Evolutionary conservation across 2,329 filamentous ascomycete species (phyloP).

Genomic region (Penicillium sp.): DNA sequence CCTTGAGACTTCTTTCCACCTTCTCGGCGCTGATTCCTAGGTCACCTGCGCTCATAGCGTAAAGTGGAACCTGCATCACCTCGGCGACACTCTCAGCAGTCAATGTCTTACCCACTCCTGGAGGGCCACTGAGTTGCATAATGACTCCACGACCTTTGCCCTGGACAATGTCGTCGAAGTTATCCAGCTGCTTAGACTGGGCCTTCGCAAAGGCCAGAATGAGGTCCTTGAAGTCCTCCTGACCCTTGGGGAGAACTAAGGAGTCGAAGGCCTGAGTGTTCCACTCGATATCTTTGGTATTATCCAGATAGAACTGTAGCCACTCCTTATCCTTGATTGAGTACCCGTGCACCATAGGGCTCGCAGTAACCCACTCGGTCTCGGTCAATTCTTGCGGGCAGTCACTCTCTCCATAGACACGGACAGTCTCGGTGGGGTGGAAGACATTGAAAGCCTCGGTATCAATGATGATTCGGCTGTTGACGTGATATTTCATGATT

Average conservation of each 20-base stretch:
- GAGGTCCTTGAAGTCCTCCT: slow-evolving; percentile 44
- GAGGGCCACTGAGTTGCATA: slow-evolving; percentile 51
- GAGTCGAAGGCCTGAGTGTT: slow-evolving; percentile 47
- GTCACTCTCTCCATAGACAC: slow-evolving; percentile 10
- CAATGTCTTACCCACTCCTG: slow-evolving; percentile 56
- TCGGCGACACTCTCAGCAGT: slow-evolving; percentile 54
- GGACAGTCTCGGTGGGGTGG: slow-evolving; percentile 42
- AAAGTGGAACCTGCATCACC: slow-evolving; percentile 52
- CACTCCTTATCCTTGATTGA: slow-evolving; percentile 43
- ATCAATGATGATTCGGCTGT: slow-evolving; percentile 54
- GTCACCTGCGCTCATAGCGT: slow-evolving; percentile 50
- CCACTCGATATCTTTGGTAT: slow-evolving; percentile 46
- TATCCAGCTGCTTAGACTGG: slow-evolving; percentile 39
- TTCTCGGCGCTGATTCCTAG: slow-evolving; percentile 45
- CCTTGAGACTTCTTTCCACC: slow-evolving; percentile 48
- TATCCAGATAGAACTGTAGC: slow-evolving; percentile 39
- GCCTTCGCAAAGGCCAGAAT: slow-evolving; percentile 49
- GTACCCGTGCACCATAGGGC: slow-evolving; percentile 50
- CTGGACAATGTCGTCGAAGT: slow-evolving; percentile 52
- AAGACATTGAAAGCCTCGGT: slow-evolving; percentile 51
- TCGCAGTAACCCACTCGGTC: slow-evolving; percentile 44
- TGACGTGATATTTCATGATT: slow-evolving; percentile 31
- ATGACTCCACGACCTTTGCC: slow-evolving; percentile 56
- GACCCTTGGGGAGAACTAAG: slow-evolving; percentile 48
- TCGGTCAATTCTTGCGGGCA: slow-evolving; percentile 34